Evolutionary conservation across 306 rosid species (phyloP).

Genomic region (Vigna angularis): DNA sequence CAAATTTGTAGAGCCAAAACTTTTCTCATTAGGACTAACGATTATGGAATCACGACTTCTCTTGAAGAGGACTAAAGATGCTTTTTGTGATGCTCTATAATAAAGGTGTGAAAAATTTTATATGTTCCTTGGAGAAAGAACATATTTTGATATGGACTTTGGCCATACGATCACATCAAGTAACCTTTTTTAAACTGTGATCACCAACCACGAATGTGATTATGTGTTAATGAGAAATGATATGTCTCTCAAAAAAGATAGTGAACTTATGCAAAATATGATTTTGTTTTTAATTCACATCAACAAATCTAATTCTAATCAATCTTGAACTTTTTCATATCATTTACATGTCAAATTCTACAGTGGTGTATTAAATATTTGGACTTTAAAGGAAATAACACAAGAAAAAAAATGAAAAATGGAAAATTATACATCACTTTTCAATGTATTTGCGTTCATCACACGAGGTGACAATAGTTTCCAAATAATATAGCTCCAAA

Average conservation of each 20-base stretch:
- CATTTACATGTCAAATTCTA: background rate
- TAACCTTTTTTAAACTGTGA: background rate
- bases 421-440: conserved; percentile 30
- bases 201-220: background rate
- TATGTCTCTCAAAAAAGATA: background rate
- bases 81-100: background rate
- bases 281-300: background rate
- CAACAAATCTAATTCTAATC: background rate
- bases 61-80: background rate
- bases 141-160: background rate
- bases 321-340: background rate
- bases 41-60: background rate
- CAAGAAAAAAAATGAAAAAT: conserved; percentile 13
- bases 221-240: background rate
- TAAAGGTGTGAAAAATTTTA: background rate
- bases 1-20: background rate
- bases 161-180: background rate
- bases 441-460: conserved; percentile 13
- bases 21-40: background rate
- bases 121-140: background rate
- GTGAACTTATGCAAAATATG: background rate
- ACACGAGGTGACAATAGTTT: background rate
- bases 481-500: conserved; percentile 29
- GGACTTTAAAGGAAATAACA: background rate
- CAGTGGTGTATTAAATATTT: background rate